Percentiles rank a stretch among this genome's conserved stretches.
Conservation (phyloP, 169 alveolate genomes). For the Cryptosporidium bovis region DNA sequence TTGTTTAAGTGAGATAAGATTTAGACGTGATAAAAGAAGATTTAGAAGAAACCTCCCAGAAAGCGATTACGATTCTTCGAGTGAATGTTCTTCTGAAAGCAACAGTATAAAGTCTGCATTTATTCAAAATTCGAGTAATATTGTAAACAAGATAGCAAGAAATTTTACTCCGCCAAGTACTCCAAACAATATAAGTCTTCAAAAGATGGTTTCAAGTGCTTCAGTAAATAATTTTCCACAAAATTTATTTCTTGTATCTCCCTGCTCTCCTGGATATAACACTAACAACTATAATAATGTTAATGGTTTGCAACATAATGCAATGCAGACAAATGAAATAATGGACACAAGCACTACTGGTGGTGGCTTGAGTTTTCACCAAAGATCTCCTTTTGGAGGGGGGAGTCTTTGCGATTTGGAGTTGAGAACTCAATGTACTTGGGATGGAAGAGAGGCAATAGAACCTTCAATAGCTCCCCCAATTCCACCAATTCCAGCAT, state of each 20-base stretch:
- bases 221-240: neutral
- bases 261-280: slow-evolving; percentile 14
- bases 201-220: neutral
- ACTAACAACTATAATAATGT: neutral
- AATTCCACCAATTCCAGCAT: slow-evolving; percentile 77
- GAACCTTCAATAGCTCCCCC: slow-evolving; percentile 81
- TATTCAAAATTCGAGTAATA: slow-evolving; percentile 11
- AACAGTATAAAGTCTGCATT: slow-evolving; percentile 37
- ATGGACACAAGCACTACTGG: neutral
- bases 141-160: slow-evolving; percentile 3
- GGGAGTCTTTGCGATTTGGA: slow-evolving; percentile 69
- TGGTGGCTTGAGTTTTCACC: neutral
- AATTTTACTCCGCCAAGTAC: slow-evolving; percentile 67
- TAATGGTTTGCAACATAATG: neutral
- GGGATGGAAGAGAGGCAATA: slow-evolving; percentile 81
- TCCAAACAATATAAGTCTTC: neutral
- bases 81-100: slow-evolving; percentile 72
- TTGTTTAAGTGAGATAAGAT: slow-evolving; percentile 65
- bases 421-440: slow-evolving; percentile 79
- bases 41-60: slow-evolving; percentile 27
- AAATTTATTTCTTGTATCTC: neutral
- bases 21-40: slow-evolving; percentile 70
- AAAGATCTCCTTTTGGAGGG: slow-evolving; percentile 28
- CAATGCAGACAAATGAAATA: neutral
- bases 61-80: slow-evolving; percentile 63